Evolutionary conservation across 2,329 filamentous ascomycete genomes (phyloP).

Genomic region (Alternaria consortialis): DNA sequence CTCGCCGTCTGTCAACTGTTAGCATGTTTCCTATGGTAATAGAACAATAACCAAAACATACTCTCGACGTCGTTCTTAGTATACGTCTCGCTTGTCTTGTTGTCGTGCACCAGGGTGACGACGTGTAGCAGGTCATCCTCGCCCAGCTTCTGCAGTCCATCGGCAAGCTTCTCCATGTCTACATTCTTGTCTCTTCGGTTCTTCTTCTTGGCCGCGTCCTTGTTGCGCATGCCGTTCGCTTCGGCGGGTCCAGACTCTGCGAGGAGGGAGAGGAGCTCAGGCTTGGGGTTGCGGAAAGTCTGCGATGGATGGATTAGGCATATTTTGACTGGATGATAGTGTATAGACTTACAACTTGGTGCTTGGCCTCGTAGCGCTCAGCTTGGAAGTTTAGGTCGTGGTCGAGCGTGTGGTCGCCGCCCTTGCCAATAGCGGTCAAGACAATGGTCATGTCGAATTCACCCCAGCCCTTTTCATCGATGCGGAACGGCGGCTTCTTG

Average conservation of each 20-base stretch:
- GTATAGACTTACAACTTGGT: conserved; percentile 69
- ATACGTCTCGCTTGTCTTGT: conserved; percentile 93
- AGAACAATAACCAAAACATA: conserved; percentile 59
- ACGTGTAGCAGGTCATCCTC: conserved; percentile 95
- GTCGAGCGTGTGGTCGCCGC: conserved; percentile 76
- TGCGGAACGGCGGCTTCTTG: conserved; percentile 84
- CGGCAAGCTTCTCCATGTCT: conserved; percentile 97
- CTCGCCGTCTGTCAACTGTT: conserved; percentile 74
- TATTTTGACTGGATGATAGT: neutral
- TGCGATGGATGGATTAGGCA: conserved; percentile 34
- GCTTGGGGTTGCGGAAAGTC: conserved; percentile 92
- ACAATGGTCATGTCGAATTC: conserved; percentile 96
- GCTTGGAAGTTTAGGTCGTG: conserved; percentile 94
- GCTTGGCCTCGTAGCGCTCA: conserved; percentile 81
- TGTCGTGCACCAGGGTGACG: conserved; percentile 97
- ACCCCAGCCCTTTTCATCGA: conserved; percentile 95
- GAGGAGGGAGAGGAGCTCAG: conserved; percentile 79
- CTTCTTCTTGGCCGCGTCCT: conserved; percentile 79
- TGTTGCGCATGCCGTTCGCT: conserved; percentile 69
- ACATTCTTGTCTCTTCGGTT: conserved; percentile 72
- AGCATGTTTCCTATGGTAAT: conserved; percentile 11
- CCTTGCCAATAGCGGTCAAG: conserved; percentile 84
- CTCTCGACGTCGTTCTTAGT: conserved; percentile 97
- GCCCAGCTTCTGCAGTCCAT: conserved; percentile 84
- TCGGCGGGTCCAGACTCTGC: conserved; percentile 83